Evolutionary conservation across 116 monocot species (phyloP).

Genomic region (Zostera marina): DNA sequence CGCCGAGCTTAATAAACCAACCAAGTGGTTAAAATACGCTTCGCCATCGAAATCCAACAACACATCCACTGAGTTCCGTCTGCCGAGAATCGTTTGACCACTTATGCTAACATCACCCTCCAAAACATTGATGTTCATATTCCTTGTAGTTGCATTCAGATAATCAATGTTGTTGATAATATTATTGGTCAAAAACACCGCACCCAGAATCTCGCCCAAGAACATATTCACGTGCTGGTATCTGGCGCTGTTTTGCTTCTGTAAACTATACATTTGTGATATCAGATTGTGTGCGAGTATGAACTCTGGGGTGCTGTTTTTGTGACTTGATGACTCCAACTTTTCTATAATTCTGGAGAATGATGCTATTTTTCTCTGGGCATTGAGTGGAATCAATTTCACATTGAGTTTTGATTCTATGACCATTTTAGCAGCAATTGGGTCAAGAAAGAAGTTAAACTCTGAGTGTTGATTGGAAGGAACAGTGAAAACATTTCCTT

Average conservation of each 20-base stretch:
- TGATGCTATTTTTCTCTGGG: slow-evolving; percentile 35
- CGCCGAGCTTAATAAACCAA: slow-evolving; percentile 25
- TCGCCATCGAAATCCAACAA: slow-evolving; percentile 23
- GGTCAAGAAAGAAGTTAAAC: slow-evolving; percentile 91
- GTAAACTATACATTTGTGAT: slow-evolving; percentile 30
- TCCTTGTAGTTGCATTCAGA: slow-evolving; percentile 13
- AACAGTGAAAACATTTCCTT: slow-evolving; percentile 65
- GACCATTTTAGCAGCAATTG: slow-evolving; percentile 52
- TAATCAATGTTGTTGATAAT: background rate
- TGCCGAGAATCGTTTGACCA: slow-evolving; percentile 22
- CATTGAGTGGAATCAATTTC: slow-evolving; percentile 55
- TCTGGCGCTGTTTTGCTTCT: slow-evolving; percentile 21
- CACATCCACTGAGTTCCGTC: slow-evolving; percentile 23
- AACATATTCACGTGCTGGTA: slow-evolving; percentile 41
- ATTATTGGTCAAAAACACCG: slow-evolving; percentile 34
- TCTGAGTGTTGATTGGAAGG: slow-evolving; percentile 62
- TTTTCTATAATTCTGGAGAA: slow-evolving; percentile 25
- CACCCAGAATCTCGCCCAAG: slow-evolving; percentile 75
- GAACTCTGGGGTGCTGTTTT: slow-evolving; percentile 48
- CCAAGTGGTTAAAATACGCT: slow-evolving; percentile 33
- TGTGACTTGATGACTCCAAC: slow-evolving; percentile 11
- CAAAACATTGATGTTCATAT: slow-evolving; percentile 19
- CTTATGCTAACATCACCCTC: slow-evolving; percentile 12
- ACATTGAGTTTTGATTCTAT: slow-evolving; percentile 43
- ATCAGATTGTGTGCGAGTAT: slow-evolving; percentile 27